Evolutionary conservation across 2,329 filamentous ascomycete species (phyloP).

Genomic region (Niveomyces coronatus): DNA sequence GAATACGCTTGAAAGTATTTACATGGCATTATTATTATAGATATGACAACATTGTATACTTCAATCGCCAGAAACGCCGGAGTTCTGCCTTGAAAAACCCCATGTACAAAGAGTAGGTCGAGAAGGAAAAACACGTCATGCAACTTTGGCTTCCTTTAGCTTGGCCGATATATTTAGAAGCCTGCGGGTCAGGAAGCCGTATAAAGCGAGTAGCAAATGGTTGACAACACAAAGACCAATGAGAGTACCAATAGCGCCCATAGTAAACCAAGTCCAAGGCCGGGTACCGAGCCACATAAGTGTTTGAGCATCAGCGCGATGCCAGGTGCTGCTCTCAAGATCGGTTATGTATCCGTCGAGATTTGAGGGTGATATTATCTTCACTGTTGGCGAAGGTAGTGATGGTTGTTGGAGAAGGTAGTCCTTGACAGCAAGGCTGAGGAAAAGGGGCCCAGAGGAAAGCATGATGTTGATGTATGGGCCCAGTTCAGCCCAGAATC

Average conservation of each 20-base stretch:
- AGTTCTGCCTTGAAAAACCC: not conserved
- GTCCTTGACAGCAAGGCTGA: slow-evolving; percentile 67
- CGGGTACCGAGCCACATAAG: slow-evolving; percentile 37
- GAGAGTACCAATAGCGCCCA: slow-evolving; percentile 18
- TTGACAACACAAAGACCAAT: slow-evolving; percentile 15
- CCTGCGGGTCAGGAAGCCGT: slow-evolving; percentile 12
- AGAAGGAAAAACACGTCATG: no score
- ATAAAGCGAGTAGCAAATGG: slow-evolving; percentile 14
- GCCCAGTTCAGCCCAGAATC: slow-evolving; percentile 52
- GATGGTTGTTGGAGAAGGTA: slow-evolving; percentile 46
- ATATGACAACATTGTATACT: slow-evolving; percentile 8
- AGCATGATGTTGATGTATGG: slow-evolving; percentile 73
- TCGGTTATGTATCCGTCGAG: slow-evolving; percentile 26
- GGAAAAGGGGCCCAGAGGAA: slow-evolving; percentile 63
- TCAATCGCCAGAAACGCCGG: slow-evolving; percentile 2
- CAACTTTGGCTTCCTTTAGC: slow-evolving; percentile 8
- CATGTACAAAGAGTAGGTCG: no score
- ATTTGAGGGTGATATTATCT: slow-evolving; percentile 18
- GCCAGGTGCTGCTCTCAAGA: slow-evolving; percentile 32
- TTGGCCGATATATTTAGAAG: slow-evolving; percentile 1
- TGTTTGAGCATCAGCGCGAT: slow-evolving; percentile 33
- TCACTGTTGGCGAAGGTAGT: slow-evolving; percentile 17
- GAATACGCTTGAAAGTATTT: slow-evolving; percentile 8
- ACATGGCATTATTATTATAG: slow-evolving; percentile 10
- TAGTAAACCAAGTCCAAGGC: slow-evolving; percentile 22